phyloP scores from a whole-genome alignment of 2,329 filamentous ascomycete genomes.

The Sordariomycetes sp. region DNA sequence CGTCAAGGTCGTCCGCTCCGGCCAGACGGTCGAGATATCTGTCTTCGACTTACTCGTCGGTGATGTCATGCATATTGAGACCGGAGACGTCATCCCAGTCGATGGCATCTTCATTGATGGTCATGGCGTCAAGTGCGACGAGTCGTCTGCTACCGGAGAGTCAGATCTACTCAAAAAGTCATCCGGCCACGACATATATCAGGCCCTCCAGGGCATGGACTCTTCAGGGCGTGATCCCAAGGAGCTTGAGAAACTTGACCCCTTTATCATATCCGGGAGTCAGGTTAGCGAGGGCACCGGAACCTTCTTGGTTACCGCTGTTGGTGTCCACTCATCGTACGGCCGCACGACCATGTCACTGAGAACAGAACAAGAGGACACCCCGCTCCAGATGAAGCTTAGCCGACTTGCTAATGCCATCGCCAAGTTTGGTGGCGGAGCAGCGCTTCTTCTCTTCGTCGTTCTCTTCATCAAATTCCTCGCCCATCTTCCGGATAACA shows the following conservation, averaged over 20 bases:
- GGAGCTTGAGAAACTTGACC: slow-evolving; percentile 33
- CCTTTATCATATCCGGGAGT: slow-evolving; percentile 50
- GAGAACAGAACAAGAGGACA: slow-evolving; percentile 37
- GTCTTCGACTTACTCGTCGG: slow-evolving; percentile 59
- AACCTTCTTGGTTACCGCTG: slow-evolving; percentile 42
- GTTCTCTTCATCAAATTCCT: slow-evolving; percentile 72
- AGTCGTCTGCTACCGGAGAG: slow-evolving; percentile 64
- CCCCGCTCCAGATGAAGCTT: slow-evolving; percentile 44
- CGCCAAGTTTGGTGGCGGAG: slow-evolving; percentile 43
- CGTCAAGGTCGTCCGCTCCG: slow-evolving; percentile 57
- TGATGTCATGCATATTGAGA: slow-evolving; percentile 58
- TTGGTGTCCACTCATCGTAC: slow-evolving; percentile 43
- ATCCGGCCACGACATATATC: slow-evolving; percentile 45
- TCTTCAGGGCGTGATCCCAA: slow-evolving; percentile 26
- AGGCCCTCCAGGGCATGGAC: slow-evolving; percentile 24
- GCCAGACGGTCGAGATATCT: slow-evolving; percentile 51
- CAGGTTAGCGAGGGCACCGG: slow-evolving; percentile 43
- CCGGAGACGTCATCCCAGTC: slow-evolving; percentile 60
- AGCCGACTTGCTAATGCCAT: slow-evolving; percentile 21
- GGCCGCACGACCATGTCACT: slow-evolving; percentile 47
- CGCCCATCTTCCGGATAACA: slow-evolving; percentile 44
- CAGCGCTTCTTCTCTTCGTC: slow-evolving; percentile 63
- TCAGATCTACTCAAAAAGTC: slow-evolving; percentile 63
- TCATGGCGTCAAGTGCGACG: slow-evolving; percentile 49
- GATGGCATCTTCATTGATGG: slow-evolving; percentile 58